Base-by-base conservation (phyloP, 768 basidiomycete species). In the Xerocomellus amylosporus region DNA sequence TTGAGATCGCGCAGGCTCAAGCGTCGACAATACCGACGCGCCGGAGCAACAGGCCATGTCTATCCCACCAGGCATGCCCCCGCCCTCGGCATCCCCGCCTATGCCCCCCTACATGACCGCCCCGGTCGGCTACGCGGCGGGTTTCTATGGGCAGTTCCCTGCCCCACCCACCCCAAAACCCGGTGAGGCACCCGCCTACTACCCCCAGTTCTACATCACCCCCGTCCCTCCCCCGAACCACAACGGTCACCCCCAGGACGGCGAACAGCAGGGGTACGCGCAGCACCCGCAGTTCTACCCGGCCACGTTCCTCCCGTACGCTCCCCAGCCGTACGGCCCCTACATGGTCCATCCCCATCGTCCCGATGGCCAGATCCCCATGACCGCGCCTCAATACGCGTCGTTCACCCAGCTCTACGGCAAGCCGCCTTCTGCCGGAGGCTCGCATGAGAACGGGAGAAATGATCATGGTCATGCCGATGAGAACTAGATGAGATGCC, bases 1-100 rank as follows among this genome's bases (percentile, higher is more conserved):
- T 76, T 74, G 73, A 80, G 80, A 73, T 81, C 82, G 75, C 77
- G 77, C 80, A 80, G 79, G 77, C 75, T 79, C 65, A 77, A 79
- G 59, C 72, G 73, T 76, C 69, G 81, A 82, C 58, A 55, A 62
- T 56, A 61, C 61, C 66, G 77, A 79, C 74, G 69, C 61, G 64
- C 74, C 77, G 48, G 71, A 73, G 62, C 74, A 75, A 54, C 73
- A 74, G 56, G 72, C 72, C 62, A 66, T 77, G 60, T 58, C 75
- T 63, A 71, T 77, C 59, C 65, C 78, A 43, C 75, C 73, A 60
- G 74, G 73, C 61, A 70, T 73, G 65, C 64, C 73, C 44, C 73
- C 78, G 52, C 68, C 73, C 54, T 72, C 72, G 59, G 73, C 74
- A 53, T 75, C 80, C 54, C 77, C 82, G 47, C 75, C 76, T 42